Evolutionary conservation across 768 basidiomycete genomes (phyloP), one percentile per base, ranked within the genome.

Genomic region (Xerocomellus chrysenteron): DNA sequence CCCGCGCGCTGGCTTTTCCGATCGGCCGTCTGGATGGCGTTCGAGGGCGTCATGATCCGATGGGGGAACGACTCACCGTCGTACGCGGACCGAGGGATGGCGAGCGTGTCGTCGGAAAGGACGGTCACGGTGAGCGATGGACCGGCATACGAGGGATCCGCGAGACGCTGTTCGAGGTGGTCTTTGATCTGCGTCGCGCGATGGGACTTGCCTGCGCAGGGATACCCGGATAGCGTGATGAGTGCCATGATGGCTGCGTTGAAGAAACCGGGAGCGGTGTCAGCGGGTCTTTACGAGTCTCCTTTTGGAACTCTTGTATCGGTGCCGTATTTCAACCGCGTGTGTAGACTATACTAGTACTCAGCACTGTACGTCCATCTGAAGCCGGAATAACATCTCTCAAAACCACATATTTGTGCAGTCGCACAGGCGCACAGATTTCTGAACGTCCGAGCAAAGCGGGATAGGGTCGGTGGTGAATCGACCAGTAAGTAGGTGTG

Each of bases 1-100:
- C 5, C 82, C 92, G 30, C 97, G 81, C 0, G 93, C 93, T 13
- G 90, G 85, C 70, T 98, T 99, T 75, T 99, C 97, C 5, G 86
- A 78, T 43, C 79, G 80, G 61, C 86, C 84, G 60, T 88, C 93
- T 94, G 71, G 8, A 43, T 6, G 50, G 26, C 35, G 32, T 8
- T 39, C 26, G 28, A 32, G 12, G 10, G 16, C 19, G 21, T 46
- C 11, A 14, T 13, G 11, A 30, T 37, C 24, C 9, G 30, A 28
- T 28, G 21, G 26, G 33, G 8, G 19, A 24, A 21, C 17, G 50
- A 47, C 80, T 61, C 67, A 92, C 92, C 86, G 71, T 90, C 81
- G 70, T 96, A 98, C 16, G 79, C 84, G 33, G 75, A 75, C 40
- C 89, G 82, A 14, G 75, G 68, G 35, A 95, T 73, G 56, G 82